phyloP scores from a whole-genome alignment of 768 basidiomycete genomes.

The Stropharia rugosoannulata region DNA sequence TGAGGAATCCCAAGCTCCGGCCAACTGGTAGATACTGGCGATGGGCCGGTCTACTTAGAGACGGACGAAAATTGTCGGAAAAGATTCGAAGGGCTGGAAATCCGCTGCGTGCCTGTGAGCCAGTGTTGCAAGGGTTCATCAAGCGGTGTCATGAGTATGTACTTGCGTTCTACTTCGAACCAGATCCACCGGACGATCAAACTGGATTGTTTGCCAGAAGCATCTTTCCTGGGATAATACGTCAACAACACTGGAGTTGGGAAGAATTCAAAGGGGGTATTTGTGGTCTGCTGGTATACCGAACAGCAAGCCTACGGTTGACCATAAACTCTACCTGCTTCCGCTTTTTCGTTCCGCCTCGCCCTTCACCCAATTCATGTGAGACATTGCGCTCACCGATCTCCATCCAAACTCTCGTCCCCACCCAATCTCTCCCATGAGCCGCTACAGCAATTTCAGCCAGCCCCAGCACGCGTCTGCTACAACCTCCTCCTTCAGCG shows the following conservation, averaged over 20 bases:
- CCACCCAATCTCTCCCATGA: constrained; percentile 25
- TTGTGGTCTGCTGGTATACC: constrained; percentile 25
- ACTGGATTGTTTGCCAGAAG: constrained; percentile 37
- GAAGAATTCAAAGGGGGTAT: constrained; percentile 37
- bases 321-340: constrained; percentile 35
- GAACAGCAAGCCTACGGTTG: constrained; percentile 34
- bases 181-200: constrained; percentile 43
- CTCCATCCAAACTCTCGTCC: constrained; percentile 31
- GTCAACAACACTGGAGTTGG: constrained; percentile 38
- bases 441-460: constrained; percentile 24
- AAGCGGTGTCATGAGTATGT: constrained; percentile 39
- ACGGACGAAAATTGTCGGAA: constrained; percentile 41
- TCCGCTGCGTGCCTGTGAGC: constrained; percentile 44
- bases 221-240: constrained; percentile 44
- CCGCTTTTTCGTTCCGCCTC: constrained; percentile 43
- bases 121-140: constrained; percentile 43
- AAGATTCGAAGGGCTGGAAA: constrained; percentile 44
- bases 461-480: constrained; percentile 6
- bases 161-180: constrained; percentile 29
- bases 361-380: constrained; percentile 35
- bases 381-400: constrained; percentile 41
- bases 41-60: constrained; percentile 29
- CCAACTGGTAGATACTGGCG: constrained; percentile 31
- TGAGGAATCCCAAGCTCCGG: constrained; percentile 49
- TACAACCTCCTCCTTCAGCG: constrained; percentile 23